Evolutionary conservation across 106 monocot species (phyloP).

Genomic region (Phalaenopsis aphrodite): DNA sequence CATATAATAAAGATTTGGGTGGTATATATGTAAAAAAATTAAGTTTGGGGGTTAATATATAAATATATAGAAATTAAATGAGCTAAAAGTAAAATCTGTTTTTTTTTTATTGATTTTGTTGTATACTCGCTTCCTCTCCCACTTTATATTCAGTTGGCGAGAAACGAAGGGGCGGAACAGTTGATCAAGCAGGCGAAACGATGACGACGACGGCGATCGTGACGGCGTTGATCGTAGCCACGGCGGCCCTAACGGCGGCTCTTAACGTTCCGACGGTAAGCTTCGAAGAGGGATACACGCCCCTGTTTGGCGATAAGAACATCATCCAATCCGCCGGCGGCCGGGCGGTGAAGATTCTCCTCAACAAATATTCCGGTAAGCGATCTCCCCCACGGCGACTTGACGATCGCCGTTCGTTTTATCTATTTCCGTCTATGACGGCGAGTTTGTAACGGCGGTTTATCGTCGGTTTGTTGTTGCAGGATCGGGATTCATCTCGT

Average conservation of each 20-base stretch:
- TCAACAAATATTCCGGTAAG: constrained; percentile 44
- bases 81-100: too few relatives aligned
- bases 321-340: constrained; percentile 31
- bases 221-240: neutral
- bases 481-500: constrained; percentile 21
- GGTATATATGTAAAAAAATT: too few relatives aligned
- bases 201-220: neutral
- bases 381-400: neutral
- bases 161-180: neutral
- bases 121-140: neutral
- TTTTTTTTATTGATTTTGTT: too few relatives aligned
- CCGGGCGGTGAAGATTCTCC: constrained; percentile 26
- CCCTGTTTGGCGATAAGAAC: constrained; percentile 40
- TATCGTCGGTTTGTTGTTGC: neutral
- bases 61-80: too few relatives aligned
- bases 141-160: neutral
- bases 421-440: neutral
- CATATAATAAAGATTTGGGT: too few relatives aligned
- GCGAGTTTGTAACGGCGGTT: neutral
- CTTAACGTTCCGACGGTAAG: constrained; percentile 20
- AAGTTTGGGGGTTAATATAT: too few relatives aligned
- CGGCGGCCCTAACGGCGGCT: neutral
- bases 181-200: neutral
- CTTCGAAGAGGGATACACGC: constrained; percentile 45
- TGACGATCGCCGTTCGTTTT: neutral